Base-by-base conservation (phyloP, 345 rosid genomes). In the Corchorus olitorius region DNA sequence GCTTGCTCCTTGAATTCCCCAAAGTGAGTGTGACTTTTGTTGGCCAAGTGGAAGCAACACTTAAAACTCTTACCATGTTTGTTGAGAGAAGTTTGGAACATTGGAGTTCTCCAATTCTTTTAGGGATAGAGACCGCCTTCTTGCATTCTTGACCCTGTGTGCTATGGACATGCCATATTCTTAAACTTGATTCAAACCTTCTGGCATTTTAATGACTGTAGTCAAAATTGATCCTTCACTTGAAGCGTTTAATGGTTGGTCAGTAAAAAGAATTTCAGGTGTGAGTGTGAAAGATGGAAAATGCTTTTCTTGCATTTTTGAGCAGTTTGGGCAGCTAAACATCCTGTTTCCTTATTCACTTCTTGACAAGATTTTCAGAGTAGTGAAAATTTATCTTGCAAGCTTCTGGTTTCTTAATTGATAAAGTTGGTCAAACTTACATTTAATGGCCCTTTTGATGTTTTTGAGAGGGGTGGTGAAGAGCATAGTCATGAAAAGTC, bases 161-260 rank as follows among this genome's bases (percentile, higher is more conserved):
- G 61, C 61, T 70, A 5, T 34, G 53, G 35, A 52, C 46, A 52
- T 70, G 61, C 33, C 61, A 52, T 70, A 5, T 70, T 70, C 34
- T 27, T 27, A 4, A 70, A 34, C 16, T 15, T 52, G 8, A 34
- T 70, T 34, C 34, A 22, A 17, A 17, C 73, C 73, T 4, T 52
- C 60, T 70, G 15, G 43, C 60, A 50, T 16, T 35, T 52, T 50
- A 50, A 13, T 52, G 46, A 53, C 43, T 54, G 3, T 35, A 70
- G 61, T 5, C 46, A 34, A 16, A 16, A 16, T 52, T 70, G 56
- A 52, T 70, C 55, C 13, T 52, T 70, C 46, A 50, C 34, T 50
- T 8, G 22, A 70, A 50, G 19, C 52, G 46, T 34, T 52, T 16
- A 69, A 22, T 9, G 8, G 16, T 27, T 15, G 43, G 16, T 41